Evolutionary conservation across 495 filamentous ascomycete species (phyloP).

Genomic region (Hypomontagnella submonticulosa): DNA sequence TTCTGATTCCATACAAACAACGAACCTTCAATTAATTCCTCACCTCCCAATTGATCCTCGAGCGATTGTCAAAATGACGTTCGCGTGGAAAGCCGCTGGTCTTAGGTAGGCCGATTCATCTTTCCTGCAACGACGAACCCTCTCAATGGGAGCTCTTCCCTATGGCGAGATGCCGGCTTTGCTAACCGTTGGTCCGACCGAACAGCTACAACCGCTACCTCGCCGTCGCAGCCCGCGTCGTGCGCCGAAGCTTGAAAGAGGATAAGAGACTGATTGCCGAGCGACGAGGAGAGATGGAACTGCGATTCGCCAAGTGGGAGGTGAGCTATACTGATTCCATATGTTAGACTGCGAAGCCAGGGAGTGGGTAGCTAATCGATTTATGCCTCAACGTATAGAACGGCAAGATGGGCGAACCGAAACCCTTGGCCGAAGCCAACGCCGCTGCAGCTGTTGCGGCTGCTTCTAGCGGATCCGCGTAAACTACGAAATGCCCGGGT

Average conservation of each 20-base stretch:
- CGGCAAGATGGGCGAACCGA: conserved; percentile 93
- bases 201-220: conserved; percentile 87
- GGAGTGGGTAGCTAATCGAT: conserved; percentile 38
- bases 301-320: conserved; percentile 96
- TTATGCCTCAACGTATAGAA: conserved; percentile 67
- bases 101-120: conserved; percentile 75
- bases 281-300: conserved; percentile 87
- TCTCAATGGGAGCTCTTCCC: conserved; percentile 31
- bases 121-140: neutral
- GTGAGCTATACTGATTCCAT: conserved; percentile 66
- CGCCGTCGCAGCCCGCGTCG: conserved; percentile 77
- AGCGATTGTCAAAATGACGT: conserved; percentile 83
- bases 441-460: conserved; percentile 66
- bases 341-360: conserved; percentile 10
- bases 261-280: conserved; percentile 85
- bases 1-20: conserved; percentile 45
- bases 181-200: conserved; percentile 43
- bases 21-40: conserved; percentile 35
- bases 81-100: conserved; percentile 98
- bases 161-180: conserved; percentile 7
- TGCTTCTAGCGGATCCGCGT: conserved; percentile 44
- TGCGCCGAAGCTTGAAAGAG: conserved; percentile 95
- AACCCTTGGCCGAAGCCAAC: conserved; percentile 79
- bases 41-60: conserved; percentile 46
- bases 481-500: conserved; percentile 24